Evolutionary conservation across 371 early-diverging fungal genomes (phyloP), one percentile per base, ranked within the genome.

Genomic region (Smittium mucronatum): DNA sequence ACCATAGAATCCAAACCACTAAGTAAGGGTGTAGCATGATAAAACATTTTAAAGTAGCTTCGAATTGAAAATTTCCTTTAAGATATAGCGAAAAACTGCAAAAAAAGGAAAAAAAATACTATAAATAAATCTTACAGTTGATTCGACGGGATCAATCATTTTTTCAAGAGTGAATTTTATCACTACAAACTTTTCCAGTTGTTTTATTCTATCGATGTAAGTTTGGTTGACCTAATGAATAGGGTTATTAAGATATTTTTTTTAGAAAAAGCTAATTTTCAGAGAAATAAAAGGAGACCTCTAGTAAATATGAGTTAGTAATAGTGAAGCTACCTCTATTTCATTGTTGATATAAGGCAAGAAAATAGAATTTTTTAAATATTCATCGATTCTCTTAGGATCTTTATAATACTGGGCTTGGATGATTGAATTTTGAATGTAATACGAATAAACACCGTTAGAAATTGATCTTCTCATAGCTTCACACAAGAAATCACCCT

Each of bases 371-470:
- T 78, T 75, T 61, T 83, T 72, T 61, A 89, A 69, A 75, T 97
- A 97, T n/a, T 73, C 81, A 58, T 84, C 80, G 21, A 84, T 34
- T 28, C 85, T 82, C 5, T 63, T 73, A 0, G 87, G 87, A 71
- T 89, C 87, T 73, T 81, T 91, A 75, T 82, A 94, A 72, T 94
- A 97, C 77, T 94, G 95, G 1, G 96, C 96, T 78, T 93, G 97
- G 21, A 97, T 82, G 16, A 93, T 80, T 63, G 87, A 87, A 69
- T 85, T 81, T 36, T 91, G 90, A 25, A 93, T 85, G 78, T 88
- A 93, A 36, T 82, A 78, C 29, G 87, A 79, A 75, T 97, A 97
- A 1, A 86, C 94, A 1, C 93, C 91, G 17, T 75, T 70, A 21
- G 70, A 47, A 0, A 78, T 74, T 69, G 77, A 69, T 61, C 63